Base-by-base conservation (phyloP, 495 filamentous ascomycete species). In the Trichocladium uniseriatum region DNA sequence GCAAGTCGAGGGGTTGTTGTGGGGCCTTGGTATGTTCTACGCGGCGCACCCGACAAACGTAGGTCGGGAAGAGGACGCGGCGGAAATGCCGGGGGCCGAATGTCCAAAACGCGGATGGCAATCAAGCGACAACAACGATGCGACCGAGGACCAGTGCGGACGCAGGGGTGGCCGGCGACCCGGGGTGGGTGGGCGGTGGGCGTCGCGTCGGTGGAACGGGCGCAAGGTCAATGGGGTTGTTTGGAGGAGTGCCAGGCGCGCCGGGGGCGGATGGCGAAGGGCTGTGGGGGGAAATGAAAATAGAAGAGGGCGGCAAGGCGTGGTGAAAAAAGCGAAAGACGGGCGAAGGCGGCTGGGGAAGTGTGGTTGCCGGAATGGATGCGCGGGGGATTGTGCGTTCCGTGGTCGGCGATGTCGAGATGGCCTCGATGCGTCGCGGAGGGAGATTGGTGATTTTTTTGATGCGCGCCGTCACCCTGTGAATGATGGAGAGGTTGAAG, bases 401-500 rank as follows among this genome's bases (percentile, higher is more conserved):
- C 51, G 60, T 59, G 57, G 64, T 57, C 61, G 63, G 63, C 58
- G 52, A 61, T 63, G 64, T 68, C 53, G 57, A 63, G 70, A 74
- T 76, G 69, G 65, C 51, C 59, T 68, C 59, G 69, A 76, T 76
- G 69, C 52, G 61, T 68, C 70, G 66, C 66, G 67, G 68, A 67
- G 65, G 69, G 58, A 69, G 68, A 68, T 61, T 65, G 69, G 71
- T 64, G 72, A 70, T 73, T 76, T 76, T 75, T 74, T 69, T 64
- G 71, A 73, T 74, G 71, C 70, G 69, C 64, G 60, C 61, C 29
- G 54, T 64, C 56, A 67, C 64, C 72, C 67, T 65, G 68, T 69
- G 62, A 71, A 66, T 71, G 70, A 72, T 71, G 72, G 69, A 73
- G 70, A 68, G 71, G 69, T 49, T 71, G 69, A 75, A 68, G 70